Percentiles rank a stretch among this genome's conserved stretches.
Conservation (phyloP, 208 protist genomes). For the Acanthamoeba healyi region DNA sequence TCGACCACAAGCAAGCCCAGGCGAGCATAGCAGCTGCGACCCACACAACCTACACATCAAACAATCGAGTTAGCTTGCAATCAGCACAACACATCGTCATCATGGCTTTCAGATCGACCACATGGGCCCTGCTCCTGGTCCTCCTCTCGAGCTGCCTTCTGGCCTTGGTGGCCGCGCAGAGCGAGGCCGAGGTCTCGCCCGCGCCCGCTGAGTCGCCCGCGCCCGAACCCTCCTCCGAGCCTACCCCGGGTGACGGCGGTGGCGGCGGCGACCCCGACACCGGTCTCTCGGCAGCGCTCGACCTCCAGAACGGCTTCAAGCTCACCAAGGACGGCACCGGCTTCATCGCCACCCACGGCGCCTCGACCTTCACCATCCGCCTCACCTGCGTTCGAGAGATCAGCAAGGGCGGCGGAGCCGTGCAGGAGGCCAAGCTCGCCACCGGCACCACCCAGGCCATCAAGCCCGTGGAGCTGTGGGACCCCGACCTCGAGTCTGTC, state of each 20-base stretch:
- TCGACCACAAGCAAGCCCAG: not conserved
- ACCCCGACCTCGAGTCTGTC: not conserved
- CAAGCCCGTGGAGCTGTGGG: constrained; percentile 12
- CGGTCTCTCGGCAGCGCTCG: not conserved
- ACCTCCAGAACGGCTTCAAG: constrained; percentile 46
- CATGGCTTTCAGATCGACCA: not conserved
- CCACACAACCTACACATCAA: no score
- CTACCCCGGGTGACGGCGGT: not conserved
- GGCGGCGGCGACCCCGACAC: not conserved
- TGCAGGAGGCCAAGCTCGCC: not conserved
- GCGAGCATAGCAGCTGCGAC: no score
- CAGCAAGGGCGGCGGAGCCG: constrained; percentile 8
- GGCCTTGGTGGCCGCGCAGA: not conserved
- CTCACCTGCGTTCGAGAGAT: constrained; percentile 45
- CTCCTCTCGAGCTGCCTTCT: not conserved
- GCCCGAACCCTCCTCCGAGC: not conserved
- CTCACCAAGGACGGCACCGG: constrained; percentile 22
- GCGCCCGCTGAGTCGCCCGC: not conserved
- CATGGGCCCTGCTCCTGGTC: not conserved
- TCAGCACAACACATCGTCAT: not conserved
- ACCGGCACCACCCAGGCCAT: not conserved
- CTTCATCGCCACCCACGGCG: constrained; percentile 13
- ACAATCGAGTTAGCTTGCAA: no score
- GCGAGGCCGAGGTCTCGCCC: not conserved
- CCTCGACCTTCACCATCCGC: constrained; percentile 27